Conservation (phyloP, 108 stramenopile species). For the Licmophora abbreviata region DNA sequence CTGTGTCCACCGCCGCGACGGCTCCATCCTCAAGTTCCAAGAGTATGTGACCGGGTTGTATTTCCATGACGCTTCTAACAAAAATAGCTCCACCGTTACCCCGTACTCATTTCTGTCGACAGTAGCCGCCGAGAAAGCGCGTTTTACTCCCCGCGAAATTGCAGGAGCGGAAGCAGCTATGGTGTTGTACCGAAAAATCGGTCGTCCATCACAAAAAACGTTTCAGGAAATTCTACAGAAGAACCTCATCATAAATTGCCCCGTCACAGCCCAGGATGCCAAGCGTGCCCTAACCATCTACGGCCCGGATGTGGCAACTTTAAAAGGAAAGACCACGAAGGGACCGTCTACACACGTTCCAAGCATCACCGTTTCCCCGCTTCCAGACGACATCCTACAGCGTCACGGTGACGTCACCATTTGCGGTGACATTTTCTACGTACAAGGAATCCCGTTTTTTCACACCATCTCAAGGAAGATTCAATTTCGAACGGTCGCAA, state of each 20-base stretch:
- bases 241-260: no score
- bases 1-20: constrained; percentile 1
- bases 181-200: no score
- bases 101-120: no score
- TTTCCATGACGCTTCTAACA: background rate
- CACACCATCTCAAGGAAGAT: constrained; percentile 21
- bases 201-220: no score
- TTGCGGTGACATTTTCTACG: constrained; percentile 26
- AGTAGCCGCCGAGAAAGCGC: no score
- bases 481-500: constrained; percentile 14
- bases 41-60: background rate
- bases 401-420: constrained; percentile 13
- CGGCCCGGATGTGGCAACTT: no score
- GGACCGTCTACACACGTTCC: constrained; percentile 10
- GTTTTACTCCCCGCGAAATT: no score
- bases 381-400: constrained; percentile 19
- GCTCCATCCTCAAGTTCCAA: background rate
- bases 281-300: no score
- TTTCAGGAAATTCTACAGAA: no score
- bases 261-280: no score
- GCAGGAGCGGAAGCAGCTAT: no score
- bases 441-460: constrained; percentile 34
- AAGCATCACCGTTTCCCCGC: background rate
- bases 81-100: background rate
- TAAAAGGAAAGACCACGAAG: no score